phyloP scores from a whole-genome alignment of 1,284 basidiomycete genomes.

The Paramarasmius palmivorus region DNA sequence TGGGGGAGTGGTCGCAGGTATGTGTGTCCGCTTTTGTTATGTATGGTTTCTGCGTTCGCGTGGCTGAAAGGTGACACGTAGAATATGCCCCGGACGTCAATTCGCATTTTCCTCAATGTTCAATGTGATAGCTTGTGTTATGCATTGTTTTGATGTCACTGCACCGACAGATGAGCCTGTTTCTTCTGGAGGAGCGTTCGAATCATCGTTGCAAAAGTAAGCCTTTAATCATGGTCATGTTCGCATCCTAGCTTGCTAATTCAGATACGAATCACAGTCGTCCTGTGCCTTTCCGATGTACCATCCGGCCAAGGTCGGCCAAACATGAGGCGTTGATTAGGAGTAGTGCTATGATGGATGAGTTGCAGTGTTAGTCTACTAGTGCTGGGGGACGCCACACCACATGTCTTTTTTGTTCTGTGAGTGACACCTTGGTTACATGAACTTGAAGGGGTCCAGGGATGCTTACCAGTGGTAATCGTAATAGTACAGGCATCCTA shows the following conservation, averaged over 20 bases:
- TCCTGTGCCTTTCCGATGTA: slow-evolving; percentile 5
- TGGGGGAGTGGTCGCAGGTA: slow-evolving; percentile 10
- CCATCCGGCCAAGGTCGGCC: not conserved
- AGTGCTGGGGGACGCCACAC: no score
- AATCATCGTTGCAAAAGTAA: slow-evolving; percentile 1
- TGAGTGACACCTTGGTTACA: no score
- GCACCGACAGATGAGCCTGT: slow-evolving; percentile 6
- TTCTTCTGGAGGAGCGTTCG: not conserved
- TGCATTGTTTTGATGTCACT: slow-evolving; percentile 1
- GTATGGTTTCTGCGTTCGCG: not conserved
- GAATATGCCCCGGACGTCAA: slow-evolving; percentile 10
- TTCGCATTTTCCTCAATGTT: not conserved
- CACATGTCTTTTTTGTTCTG: no score
- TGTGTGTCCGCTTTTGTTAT: not conserved
- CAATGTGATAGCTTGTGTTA: slow-evolving; percentile 2
- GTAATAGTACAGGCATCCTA: no score
- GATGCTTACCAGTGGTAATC: no score
- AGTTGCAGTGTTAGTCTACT: not conserved
- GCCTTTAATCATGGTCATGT: not conserved
- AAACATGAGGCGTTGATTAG: not conserved
- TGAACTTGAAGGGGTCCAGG: no score
- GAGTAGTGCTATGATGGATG: not conserved
- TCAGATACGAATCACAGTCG: not conserved
- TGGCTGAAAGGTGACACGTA: not conserved
- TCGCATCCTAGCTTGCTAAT: not conserved